Conservation (phyloP, 2,329 filamentous ascomycete species). For the Sporothrix phasma region DNA sequence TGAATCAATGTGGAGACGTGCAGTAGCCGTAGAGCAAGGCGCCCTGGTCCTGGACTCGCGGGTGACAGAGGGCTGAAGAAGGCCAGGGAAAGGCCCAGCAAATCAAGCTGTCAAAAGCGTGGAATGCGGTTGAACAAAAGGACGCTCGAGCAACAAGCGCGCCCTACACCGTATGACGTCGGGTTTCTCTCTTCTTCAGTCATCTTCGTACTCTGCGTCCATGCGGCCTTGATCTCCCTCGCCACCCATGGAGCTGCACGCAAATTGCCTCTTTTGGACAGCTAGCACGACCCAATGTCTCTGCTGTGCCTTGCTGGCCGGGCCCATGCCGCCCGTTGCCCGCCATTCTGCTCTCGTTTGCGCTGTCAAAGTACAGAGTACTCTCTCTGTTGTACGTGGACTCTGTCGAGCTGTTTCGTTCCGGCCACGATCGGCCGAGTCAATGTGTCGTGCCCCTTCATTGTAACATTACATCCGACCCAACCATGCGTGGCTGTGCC, state of each 20-base stretch:
- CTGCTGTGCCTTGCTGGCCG: not conserved
- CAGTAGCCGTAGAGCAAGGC: too few relatives aligned
- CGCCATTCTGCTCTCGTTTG: not conserved
- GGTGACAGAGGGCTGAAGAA: too few relatives aligned
- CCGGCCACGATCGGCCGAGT: not conserved
- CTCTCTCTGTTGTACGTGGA: not conserved
- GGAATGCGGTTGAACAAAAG: constrained; percentile 4
- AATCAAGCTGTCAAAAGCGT: not conserved
- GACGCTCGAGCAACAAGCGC: too few relatives aligned
- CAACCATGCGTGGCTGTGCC: not conserved
- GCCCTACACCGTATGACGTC: constrained; percentile 2
- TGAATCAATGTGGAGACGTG: too few relatives aligned
- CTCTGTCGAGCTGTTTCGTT: too few relatives aligned
- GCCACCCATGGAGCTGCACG: not conserved
- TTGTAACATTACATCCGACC: not conserved
- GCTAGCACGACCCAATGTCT: not conserved
- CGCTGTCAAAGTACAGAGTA: not conserved
- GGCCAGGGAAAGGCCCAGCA: too few relatives aligned
- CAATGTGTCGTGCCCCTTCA: not conserved
- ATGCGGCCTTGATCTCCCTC: not conserved
- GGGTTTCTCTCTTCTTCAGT: not conserved
- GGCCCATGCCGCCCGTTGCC: not conserved
- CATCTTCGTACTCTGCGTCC: too few relatives aligned
- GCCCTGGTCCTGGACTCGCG: too few relatives aligned
- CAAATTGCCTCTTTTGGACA: not conserved